Conservation (phyloP, 345 rosid species). For the sweet orange (Citrus sinensis) region DVS_A1.0 CM039162.1:24318001-24318500, state of each 20-base stretch:
- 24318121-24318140: no score
- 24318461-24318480: neutral
- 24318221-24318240: neutral
- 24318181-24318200: neutral
- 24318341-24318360: neutral
- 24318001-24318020: no score
- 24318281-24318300: constrained; percentile 7
- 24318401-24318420: constrained; percentile 10
- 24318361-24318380: neutral
- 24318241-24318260: neutral
- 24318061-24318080: no score
- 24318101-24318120: no score
- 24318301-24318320: constrained; percentile 12
- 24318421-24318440: neutral
- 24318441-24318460: constrained; percentile 8
- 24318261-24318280: neutral
- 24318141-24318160: no score
- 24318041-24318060: no score
- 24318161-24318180: no score
- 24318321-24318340: constrained; percentile 18
- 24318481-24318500: neutral
- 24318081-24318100: no score
- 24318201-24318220: neutral
- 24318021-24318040: no score
- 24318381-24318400: neutral